These are phyloP conservation scores for Candida namnaoensis DNA, from an alignment of 805 yeast species.

Conservation along the genomic window DNA sequence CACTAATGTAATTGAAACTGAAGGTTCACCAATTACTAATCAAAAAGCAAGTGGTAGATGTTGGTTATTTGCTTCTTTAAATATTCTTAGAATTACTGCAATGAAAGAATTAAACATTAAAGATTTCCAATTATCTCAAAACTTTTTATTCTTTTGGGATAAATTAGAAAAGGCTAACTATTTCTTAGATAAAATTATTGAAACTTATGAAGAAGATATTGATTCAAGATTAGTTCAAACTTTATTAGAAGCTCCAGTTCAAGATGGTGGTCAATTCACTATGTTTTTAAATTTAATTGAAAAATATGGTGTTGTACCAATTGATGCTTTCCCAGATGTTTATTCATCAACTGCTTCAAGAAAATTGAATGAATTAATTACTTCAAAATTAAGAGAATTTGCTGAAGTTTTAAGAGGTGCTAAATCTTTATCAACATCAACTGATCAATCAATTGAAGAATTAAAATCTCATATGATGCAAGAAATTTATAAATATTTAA, in stretches of 20 bases:
- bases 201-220: constrained; percentile 55
- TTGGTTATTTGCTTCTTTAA: constrained; percentile 84
- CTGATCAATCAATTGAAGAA: constrained; percentile 12
- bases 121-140: constrained; percentile 68
- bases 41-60: constrained; percentile 78
- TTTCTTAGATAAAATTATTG: constrained; percentile 68
- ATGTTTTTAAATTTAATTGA: constrained; percentile 71
- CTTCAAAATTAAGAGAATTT: constrained; percentile 68
- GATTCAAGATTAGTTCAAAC: constrained; percentile 67
- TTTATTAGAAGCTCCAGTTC: constrained; percentile 54
- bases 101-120: constrained; percentile 55
- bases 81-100: constrained; percentile 57
- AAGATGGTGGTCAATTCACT: constrained; percentile 86
- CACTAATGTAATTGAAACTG: constrained; percentile 32
- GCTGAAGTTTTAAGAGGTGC: constrained; percentile 55
- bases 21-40: constrained; percentile 51
- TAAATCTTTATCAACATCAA: neutral
- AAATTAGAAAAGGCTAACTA: constrained; percentile 79
- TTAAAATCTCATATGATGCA: constrained; percentile 35
- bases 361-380: constrained; percentile 50
- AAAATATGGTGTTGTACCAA: constrained; percentile 79
- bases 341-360: constrained; percentile 41
- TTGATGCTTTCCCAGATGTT: constrained; percentile 64
- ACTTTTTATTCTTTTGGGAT: constrained; percentile 76
- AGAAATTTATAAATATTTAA: constrained; percentile 56